Conservation (phyloP, 2,329 filamentous ascomycete species). For the Aciculosporium take region DNA sequence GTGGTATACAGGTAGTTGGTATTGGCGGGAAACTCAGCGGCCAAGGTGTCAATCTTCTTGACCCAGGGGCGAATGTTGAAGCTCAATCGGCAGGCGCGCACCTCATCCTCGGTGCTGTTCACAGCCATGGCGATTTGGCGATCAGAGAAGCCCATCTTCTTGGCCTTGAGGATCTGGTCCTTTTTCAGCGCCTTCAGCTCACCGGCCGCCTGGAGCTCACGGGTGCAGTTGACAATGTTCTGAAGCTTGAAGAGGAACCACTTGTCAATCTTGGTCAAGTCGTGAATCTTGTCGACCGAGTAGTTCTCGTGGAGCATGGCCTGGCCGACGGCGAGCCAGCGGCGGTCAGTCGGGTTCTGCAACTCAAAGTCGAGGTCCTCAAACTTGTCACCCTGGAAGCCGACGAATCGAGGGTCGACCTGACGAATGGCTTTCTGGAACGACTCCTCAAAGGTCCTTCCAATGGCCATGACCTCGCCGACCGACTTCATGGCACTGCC, state of each 20-base stretch:
- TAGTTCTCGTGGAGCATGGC: slow-evolving; percentile 97
- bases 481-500: slow-evolving; percentile 98
- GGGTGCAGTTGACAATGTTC: slow-evolving; percentile 86
- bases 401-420: slow-evolving; percentile 81
- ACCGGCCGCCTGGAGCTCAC: slow-evolving; percentile 71
- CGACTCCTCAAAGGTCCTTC: slow-evolving; percentile 94
- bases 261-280: slow-evolving; percentile 96
- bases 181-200: slow-evolving; percentile 74
- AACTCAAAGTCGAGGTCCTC: slow-evolving; percentile 84
- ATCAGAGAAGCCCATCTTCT: slow-evolving; percentile 97
- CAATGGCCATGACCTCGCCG: slow-evolving; percentile 98
- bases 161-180: slow-evolving; percentile 77
- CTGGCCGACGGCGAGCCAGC: slow-evolving; percentile 94
- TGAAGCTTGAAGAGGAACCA: slow-evolving; percentile 98
- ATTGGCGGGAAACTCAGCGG: slow-evolving; percentile 87
- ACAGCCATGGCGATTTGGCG: slow-evolving; percentile 84
- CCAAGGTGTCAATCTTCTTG: slow-evolving; percentile 96
- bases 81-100: slow-evolving; percentile 68
- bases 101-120: slow-evolving; percentile 74
- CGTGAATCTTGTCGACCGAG: slow-evolving; percentile 79
- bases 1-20: slow-evolving; percentile 97
- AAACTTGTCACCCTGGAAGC: slow-evolving; percentile 92
- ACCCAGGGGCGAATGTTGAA: slow-evolving; percentile 92
- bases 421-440: slow-evolving; percentile 98
- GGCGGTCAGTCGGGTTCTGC: slow-evolving; percentile 83